Evolutionary conservation across 2,329 filamentous ascomycete genomes (phyloP).

Genomic region (Arthroderma sp.): DNA sequence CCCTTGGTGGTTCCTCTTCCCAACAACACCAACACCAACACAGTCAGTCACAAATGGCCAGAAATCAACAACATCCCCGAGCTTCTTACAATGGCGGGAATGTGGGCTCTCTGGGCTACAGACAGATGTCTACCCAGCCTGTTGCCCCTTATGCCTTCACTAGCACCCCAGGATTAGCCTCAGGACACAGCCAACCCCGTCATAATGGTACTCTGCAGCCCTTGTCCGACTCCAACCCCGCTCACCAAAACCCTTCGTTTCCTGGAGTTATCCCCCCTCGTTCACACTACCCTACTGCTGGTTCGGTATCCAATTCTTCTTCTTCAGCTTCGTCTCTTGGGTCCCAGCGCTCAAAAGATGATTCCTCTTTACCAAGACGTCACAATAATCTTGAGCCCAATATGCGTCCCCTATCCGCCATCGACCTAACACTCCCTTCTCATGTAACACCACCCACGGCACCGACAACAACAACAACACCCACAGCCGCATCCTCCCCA

Average conservation of each 20-base stretch:
- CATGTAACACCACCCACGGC: slow-evolving; percentile 24
- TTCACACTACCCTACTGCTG: slow-evolving; percentile 34
- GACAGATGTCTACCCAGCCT: slow-evolving; percentile 38
- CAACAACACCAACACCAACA: slow-evolving; percentile 31
- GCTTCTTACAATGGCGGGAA: slow-evolving; percentile 26
- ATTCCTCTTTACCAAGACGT: slow-evolving; percentile 31
- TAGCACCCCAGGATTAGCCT: slow-evolving; percentile 50
- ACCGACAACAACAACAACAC: slow-evolving; percentile 12
- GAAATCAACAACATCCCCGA: slow-evolving; percentile 28
- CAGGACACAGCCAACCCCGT: slow-evolving; percentile 35
- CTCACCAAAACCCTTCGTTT: slow-evolving; percentile 38
- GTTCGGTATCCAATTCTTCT: slow-evolving; percentile 41
- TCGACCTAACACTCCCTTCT: slow-evolving; percentile 41
- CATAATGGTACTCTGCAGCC: slow-evolving; percentile 28
- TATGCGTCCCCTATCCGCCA: slow-evolving; percentile 34
- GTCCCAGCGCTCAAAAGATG: slow-evolving; percentile 36
- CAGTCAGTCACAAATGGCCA: slow-evolving; percentile 13
- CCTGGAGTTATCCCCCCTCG: slow-evolving; percentile 21
- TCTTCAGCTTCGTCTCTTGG: slow-evolving; percentile 36
- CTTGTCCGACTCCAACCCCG: slow-evolving; percentile 42
- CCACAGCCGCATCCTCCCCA: slow-evolving; percentile 42
- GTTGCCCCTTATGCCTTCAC: slow-evolving; percentile 69
- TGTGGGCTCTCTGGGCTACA: slow-evolving; percentile 6
- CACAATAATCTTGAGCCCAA: slow-evolving; percentile 23
- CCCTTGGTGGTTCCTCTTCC: slow-evolving; percentile 31